Evolutionary conservation across 2,329 filamentous ascomycete species (phyloP).

Genomic region (Colletotrichum australisinense): DNA sequence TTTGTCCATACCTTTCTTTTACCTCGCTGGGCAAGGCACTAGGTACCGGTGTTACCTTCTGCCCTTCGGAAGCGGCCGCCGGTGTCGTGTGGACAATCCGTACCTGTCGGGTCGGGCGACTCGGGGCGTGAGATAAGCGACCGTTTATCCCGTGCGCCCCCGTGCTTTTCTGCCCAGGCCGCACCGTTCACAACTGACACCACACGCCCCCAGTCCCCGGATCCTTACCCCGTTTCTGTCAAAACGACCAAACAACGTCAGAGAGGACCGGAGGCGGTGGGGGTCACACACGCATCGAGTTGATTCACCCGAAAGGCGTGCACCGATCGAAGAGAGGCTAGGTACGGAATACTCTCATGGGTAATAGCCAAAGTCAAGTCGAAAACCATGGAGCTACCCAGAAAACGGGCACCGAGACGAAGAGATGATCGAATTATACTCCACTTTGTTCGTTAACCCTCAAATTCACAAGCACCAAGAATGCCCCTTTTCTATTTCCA

Average conservation of each 20-base stretch:
- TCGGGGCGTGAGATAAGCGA: slow-evolving; percentile 31
- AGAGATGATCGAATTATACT: slow-evolving; percentile 78
- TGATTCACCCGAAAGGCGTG: not conserved
- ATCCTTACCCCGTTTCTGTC: not conserved
- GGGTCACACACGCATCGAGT: not conserved
- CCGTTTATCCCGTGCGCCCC: slow-evolving; percentile 12
- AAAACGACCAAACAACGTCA: slow-evolving; percentile 4
- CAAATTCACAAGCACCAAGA: slow-evolving; percentile 2
- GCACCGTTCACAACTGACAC: not conserved
- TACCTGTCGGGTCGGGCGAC: slow-evolving; percentile 25
- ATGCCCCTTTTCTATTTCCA: slow-evolving; percentile 28
- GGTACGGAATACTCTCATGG: not conserved
- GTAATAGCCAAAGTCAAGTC: slow-evolving; percentile 21
- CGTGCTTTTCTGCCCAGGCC: not conserved
- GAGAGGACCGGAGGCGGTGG: slow-evolving; percentile 10
- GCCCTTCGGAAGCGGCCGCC: slow-evolving; percentile 21
- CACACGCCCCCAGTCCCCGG: slow-evolving; percentile 14
- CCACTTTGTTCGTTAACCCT: slow-evolving; percentile 75
- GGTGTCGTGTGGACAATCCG: slow-evolving; percentile 1
- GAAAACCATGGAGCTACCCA: slow-evolving; percentile 44
- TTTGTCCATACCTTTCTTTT: too few species aligned
- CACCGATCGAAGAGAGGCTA: not conserved
- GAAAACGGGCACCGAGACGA: slow-evolving; percentile 52
- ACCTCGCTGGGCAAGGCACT: too few species aligned
- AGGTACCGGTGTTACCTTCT: not conserved